Evolutionary conservation across 176 grass and related monocot species (phyloP), one percentile per base, ranked within the genome.

Genomic region (Carex pumila): DNA sequence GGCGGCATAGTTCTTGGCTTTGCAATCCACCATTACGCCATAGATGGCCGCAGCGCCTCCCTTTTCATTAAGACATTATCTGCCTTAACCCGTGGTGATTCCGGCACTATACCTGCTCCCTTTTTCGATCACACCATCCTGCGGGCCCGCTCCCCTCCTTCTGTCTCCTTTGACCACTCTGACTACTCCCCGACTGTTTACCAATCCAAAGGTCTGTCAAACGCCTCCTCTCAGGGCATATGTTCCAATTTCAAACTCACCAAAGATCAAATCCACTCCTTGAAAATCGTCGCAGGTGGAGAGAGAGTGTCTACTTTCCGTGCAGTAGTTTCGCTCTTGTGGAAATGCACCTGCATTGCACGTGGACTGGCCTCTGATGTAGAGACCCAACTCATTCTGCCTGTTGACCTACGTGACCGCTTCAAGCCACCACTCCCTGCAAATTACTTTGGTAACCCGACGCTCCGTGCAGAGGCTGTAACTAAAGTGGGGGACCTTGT

Each of bases 301-400:
- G 57, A 81, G 41, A 84, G 90, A 0, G 84, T 86, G 56, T 94
- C 94, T 58, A 97, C 94, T 10, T 97, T 94, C 90, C 86, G 86
- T 55, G 88, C 94, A 3, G 86, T 97, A 2, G 85, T 85, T 11
- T 82, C 94, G 10, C 92, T 92, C 80, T 72, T 97, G 47, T 94
- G 94, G 94, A 89, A 87, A 31, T 92, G 86, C 85, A 88, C 85
- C 73, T 97, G 94, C 90, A 83, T 92, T 5, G 86, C 92, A 30
- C 80, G 94, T 1, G 55, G 19, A 0, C 90, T 94, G 25, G 68
- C 87, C 0, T 34, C 54, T 13, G 80, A 88, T 70, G n/a, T 32
- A 59, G 92, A 94, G 14, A 88, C 92, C 1, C 74, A 85, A 66
- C 88, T 97, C 49, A 81, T 89, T 82, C 73, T 94, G 5, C 88